Base-by-base conservation (phyloP, 2,329 filamentous ascomycete species). In the Juglanconis sp. region DNA sequence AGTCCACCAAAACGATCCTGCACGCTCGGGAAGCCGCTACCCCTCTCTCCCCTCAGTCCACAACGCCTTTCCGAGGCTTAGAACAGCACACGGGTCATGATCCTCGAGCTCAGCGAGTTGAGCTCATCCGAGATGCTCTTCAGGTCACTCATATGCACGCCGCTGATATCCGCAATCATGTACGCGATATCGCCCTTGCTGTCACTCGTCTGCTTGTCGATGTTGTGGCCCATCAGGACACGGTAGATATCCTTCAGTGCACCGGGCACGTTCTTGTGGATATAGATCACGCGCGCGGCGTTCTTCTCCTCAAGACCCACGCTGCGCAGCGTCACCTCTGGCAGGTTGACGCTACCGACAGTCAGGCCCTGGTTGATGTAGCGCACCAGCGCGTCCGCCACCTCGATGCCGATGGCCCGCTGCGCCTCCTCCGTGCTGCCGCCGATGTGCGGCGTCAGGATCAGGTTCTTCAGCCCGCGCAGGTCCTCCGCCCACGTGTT, bases 141-240 rank as follows among this genome's bases (percentile, higher is more conserved):
- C 73, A 98, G 92, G 70, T 96, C 89, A 46, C 81, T 81, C 54
- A 85, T 83, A 70, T 89, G 87, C 68, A 98, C 92, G 64, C 90
- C 86, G 77, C 92, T 96, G 69, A 99, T 90, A 78, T 99, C 95
- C 7, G 95, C 95, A 93, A 99, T 97, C 64, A 99, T 81, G 73
- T 99, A 99, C 24, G 95, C 95, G 66, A 95, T 84, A 82, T 98
- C 94, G 67, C 92, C 94, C 79, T 89, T 89, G 77, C 90, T 96
- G 74, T 98, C 95, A 54, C 91, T 95, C 80, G 96, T 98, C 78
- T 99, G 95, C 82, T 98, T 98, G 79, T 97, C 94, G 68, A 99
- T 93, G 74, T 99, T 99, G 81, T 99, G 93, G 70, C 96, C 88
- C 48, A 90, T 91, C 52, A 99, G 83, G 64, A 98, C 92, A 70